Evolutionary conservation across 805 yeast genomes (phyloP).

Genomic region (Maudiozyma bulderi): DNA sequence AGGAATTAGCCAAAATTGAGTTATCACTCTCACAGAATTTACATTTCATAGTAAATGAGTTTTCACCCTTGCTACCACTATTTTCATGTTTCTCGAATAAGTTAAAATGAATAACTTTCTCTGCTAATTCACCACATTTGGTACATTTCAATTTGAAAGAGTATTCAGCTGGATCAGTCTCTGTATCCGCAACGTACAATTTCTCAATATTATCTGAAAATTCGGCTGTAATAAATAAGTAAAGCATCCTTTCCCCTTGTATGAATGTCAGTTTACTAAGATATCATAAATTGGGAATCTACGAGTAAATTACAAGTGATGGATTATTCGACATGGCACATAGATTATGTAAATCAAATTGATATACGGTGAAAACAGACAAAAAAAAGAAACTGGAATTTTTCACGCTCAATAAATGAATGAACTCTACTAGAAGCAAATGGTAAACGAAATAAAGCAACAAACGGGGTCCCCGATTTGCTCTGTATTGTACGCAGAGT

Average conservation of each 20-base stretch:
- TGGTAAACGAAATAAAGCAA: too few relatives aligned
- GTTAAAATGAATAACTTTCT: slow-evolving; percentile 60
- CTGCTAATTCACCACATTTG: slow-evolving; percentile 68
- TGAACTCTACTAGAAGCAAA: too few relatives aligned
- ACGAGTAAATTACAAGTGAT: background rate
- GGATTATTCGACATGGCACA: background rate
- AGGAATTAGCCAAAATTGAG: slow-evolving; percentile 17
- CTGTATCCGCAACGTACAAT: slow-evolving; percentile 51
- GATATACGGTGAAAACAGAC: too few relatives aligned
- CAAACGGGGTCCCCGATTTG: too few relatives aligned
- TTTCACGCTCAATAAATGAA: too few relatives aligned
- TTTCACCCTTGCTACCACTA: slow-evolving; percentile 68
- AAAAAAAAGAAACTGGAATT: too few relatives aligned
- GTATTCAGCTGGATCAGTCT: slow-evolving; percentile 59
- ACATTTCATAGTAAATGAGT: slow-evolving; percentile 74
- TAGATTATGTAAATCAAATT: too few relatives aligned
- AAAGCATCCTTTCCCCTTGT: slow-evolving; percentile 16
- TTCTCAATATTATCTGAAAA: slow-evolving; percentile 41
- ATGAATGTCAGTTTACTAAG: too few relatives aligned
- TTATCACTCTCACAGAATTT: slow-evolving; percentile 41
- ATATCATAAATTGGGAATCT: background rate
- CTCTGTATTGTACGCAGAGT: too few relatives aligned
- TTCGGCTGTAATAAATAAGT: slow-evolving; percentile 18
- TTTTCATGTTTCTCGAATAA: slow-evolving; percentile 55
- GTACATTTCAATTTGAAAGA: slow-evolving; percentile 68